phyloP scores from a whole-genome alignment of 78 protist genomes.

The Emiliania huxleyi region DNA sequence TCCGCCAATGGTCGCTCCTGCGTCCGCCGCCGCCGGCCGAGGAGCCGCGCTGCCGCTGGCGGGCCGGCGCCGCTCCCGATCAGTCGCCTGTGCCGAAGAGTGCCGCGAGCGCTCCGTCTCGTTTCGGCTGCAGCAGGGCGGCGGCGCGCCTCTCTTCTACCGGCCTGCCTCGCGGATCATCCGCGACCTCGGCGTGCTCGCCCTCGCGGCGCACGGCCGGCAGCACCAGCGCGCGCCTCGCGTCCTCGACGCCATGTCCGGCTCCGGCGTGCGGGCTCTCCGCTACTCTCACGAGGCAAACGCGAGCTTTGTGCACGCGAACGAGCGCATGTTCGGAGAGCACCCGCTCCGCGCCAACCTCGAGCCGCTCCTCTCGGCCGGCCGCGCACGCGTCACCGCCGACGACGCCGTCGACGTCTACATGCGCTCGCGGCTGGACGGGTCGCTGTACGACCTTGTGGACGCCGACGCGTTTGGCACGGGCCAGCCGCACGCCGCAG shows the following conservation, averaged over 20 bases:
- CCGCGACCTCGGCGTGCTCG: background rate
- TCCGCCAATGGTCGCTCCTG: too few species aligned
- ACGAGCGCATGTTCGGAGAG: background rate
- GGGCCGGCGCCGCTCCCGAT: too few species aligned
- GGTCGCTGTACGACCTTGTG: background rate
- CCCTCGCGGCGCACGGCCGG: background rate
- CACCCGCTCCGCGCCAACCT: background rate
- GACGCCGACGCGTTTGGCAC: conserved; percentile 1
- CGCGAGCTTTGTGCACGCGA: background rate
- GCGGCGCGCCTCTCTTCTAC: too few species aligned
- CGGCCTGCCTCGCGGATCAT: background rate
- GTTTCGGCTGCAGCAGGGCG: background rate
- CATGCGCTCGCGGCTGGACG: background rate
- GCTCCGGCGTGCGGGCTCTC: background rate
- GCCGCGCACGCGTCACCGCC: background rate
- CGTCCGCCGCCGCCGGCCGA: too few species aligned
- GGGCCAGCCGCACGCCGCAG: background rate
- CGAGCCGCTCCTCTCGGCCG: background rate
- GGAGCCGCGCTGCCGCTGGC: too few species aligned
- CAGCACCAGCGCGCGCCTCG: background rate
- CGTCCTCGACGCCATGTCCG: background rate
- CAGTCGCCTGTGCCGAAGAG: too few species aligned
- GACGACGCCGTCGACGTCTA: background rate
- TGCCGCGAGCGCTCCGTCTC: background rate
- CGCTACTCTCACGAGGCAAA: background rate